These are phyloP conservation scores for Phytophthora multivora DNA, from an alignment of 352 stramenopile species.

Conservation along the genomic window DNA sequence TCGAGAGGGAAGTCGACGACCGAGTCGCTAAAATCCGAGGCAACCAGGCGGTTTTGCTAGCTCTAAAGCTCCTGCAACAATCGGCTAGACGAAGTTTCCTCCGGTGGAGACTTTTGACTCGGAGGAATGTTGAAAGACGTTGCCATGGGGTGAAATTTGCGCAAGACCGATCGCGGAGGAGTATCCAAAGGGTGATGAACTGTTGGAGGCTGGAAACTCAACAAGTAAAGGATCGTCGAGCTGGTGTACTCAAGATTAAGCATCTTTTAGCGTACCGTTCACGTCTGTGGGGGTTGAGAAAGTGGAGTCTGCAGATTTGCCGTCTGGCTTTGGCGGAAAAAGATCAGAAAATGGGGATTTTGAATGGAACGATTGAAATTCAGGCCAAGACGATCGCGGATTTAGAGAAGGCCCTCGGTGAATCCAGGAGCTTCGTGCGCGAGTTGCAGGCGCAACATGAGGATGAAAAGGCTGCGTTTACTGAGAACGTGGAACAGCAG, in stretches of 20 bases:
- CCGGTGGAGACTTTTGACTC: slow-evolving; percentile 9
- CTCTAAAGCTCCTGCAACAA: slow-evolving; percentile 26
- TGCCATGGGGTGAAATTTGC: background rate
- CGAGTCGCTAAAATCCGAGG: slow-evolving; percentile 15
- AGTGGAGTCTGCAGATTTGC: slow-evolving; percentile 26
- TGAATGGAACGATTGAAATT: slow-evolving; percentile 2
- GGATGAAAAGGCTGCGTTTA: slow-evolving; percentile 10
- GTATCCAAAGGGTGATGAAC: slow-evolving; percentile 4
- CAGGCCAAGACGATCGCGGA: slow-evolving; percentile 8
- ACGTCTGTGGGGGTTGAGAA: slow-evolving; percentile 16
- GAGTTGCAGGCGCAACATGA: slow-evolving; percentile 9
- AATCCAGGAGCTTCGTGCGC: background rate
- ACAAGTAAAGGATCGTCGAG: background rate
- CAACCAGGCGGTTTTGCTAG: slow-evolving; percentile 21
- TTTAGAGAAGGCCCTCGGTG: slow-evolving; percentile 12
- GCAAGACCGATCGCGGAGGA: background rate
- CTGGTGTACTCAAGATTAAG: slow-evolving; percentile 4
- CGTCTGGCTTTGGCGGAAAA: slow-evolving; percentile 24
- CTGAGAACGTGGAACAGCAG: slow-evolving; percentile 4
- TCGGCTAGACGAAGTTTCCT: slow-evolving; percentile 18
- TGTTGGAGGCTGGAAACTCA: slow-evolving; percentile 14
- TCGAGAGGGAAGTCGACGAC: slow-evolving; percentile 15
- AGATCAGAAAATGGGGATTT: background rate
- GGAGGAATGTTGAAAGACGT: slow-evolving; percentile 5
- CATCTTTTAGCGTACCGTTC: slow-evolving; percentile 5